Evolutionary conservation across 352 stramenopile genomes (phyloP), one percentile per base, ranked within the genome.

Genomic region (Phytophthora ramorum): DNA sequence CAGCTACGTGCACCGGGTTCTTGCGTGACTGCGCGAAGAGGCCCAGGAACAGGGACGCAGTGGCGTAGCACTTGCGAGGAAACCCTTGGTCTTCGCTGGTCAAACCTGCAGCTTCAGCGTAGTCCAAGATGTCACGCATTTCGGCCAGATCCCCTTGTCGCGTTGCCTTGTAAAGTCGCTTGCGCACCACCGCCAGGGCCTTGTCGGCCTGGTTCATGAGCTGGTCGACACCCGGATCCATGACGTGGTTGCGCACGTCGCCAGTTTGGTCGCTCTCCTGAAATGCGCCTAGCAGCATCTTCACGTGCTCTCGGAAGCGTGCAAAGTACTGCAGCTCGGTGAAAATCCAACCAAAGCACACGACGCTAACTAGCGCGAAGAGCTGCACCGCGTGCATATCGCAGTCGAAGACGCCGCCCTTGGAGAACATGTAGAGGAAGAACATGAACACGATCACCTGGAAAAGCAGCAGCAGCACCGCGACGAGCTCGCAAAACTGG

Each of bases 381-480:
- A 86, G 17, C 38, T 91, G 78, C 37, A 92, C 85, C 4, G 60
- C 54, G 4, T 73, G 54, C 10, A 75, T 76, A 45, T 63, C 38
- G 51, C 87, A 95, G 43, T 56, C 66, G 38, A 93, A 91, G 5
- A 87, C 77, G 17, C 73, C 80, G 16, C 82, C 83, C 48, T 93
- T 90, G 72, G 93, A 91, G 41, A 95, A 90, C 76, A 93, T 92
- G 70, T 91, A 90, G 52, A 81, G 73, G 66, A 91, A 90, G 55
- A 90, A 93, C 40, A 93, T 54, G 32, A 92, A 59, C 20, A 88
- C 73, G 17, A 90, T 28, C 4, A 80, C 58, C 32, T 79, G 66
- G 50, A 91, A 90, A 13, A 81, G 54, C n/a, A 92, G 63, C 38
- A 87, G 51, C 17, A 83, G 4, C 20, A 87, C 83, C 10, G 72